A percentile compares a stretch with the other conserved stretches of the same genome.
These are phyloP conservation scores for Musa beccarii DNA, from an alignment of 176 grass and related monocot species.

Conservation along the genomic window DNA sequence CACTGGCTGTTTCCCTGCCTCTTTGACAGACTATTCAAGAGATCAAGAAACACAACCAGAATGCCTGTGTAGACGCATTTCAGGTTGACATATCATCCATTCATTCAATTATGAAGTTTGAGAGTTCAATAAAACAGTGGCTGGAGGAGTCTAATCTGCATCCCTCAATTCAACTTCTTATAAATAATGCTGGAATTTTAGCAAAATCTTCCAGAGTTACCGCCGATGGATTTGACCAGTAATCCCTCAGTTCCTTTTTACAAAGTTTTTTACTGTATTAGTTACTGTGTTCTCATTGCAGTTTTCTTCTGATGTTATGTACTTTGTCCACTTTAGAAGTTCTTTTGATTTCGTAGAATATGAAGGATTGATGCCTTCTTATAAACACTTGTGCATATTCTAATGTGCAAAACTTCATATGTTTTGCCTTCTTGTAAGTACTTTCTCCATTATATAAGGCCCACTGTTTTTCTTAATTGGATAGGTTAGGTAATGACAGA, in stretches of 20 bases:
- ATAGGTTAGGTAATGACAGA: no score
- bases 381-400: background rate
- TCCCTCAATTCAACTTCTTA: constrained; percentile 65
- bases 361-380: background rate
- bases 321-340: no score
- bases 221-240: constrained; percentile 65
- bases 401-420: no score
- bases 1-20: constrained; percentile 14
- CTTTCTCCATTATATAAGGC: no score
- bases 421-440: no score
- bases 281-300: background rate
- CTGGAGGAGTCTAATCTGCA: constrained; percentile 39
- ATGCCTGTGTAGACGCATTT: constrained; percentile 47
- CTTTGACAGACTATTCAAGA: constrained; percentile 44
- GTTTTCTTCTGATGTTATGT: background rate
- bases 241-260: constrained; percentile 24
- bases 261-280: background rate
- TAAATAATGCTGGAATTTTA: constrained; percentile 95
- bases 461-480: no score
- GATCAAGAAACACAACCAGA: constrained; percentile 40
- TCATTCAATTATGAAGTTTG: constrained; percentile 72
- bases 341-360: background rate
- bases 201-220: constrained; percentile 55
- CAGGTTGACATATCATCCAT: constrained; percentile 61
- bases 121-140: constrained; percentile 43